Percentiles rank a stretch among this genome's conserved stretches.
Conservation (phyloP, 225 moss, liverwort and hornwort species). For the Asterella californica region DNA sequence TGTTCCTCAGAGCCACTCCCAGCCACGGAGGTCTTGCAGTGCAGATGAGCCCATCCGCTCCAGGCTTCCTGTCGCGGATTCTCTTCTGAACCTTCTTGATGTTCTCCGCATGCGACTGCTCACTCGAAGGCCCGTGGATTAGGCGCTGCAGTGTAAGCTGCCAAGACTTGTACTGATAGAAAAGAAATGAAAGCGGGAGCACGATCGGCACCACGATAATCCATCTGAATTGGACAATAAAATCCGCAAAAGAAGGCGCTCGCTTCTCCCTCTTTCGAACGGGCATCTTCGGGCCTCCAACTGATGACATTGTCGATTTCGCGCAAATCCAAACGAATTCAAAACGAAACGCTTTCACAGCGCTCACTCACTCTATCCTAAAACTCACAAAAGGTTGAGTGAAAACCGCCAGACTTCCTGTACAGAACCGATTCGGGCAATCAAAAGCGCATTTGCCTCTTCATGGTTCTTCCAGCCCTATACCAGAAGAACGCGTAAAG, state of each 20-base stretch:
- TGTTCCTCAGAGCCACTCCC: constrained; percentile 51
- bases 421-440: not conserved
- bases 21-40: constrained; percentile 60
- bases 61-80: constrained; percentile 28
- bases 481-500: not conserved
- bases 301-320: constrained; percentile 3
- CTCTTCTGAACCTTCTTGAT: constrained; percentile 48
- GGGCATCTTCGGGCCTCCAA: not conserved
- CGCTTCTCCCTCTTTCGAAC: constrained; percentile 37
- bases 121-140: constrained; percentile 28
- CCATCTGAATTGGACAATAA: constrained; percentile 60
- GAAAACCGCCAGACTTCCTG: not conserved
- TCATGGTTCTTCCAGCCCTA: not conserved
- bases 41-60: constrained; percentile 51
- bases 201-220: constrained; percentile 49
- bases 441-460: not conserved
- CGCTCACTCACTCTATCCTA: not conserved
- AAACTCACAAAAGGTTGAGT: not conserved
- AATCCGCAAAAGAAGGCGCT: constrained; percentile 44
- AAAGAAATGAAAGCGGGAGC: constrained; percentile 53
- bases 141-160: constrained; percentile 29
- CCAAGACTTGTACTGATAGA: constrained; percentile 63
- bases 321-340: not conserved
- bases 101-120: constrained; percentile 31
- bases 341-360: not conserved